Evolutionary conservation across 495 filamentous ascomycete species (phyloP).

Genomic region (Penicillium macrosclerotiorum): DNA sequence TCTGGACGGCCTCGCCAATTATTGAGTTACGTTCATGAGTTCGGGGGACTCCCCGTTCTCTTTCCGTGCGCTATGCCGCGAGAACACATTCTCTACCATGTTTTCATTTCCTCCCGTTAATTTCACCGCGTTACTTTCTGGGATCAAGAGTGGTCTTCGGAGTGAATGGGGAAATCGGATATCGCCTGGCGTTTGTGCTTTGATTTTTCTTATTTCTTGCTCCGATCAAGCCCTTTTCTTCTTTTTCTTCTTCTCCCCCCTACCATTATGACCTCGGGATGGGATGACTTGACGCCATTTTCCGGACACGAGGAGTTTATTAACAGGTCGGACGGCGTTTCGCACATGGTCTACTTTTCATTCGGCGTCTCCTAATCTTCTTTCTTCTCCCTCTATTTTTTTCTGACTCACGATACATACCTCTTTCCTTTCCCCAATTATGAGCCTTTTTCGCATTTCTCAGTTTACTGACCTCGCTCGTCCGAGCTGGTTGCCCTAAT

Average conservation of each 20-base stretch:
- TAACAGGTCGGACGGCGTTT: conserved; percentile 24
- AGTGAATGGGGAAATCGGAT: conserved; percentile 16
- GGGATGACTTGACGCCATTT: conserved; percentile 29
- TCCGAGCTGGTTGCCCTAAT: conserved; percentile 12
- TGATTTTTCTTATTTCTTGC: conserved; percentile 17
- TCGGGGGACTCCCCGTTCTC: too few species aligned
- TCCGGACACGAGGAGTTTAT: conserved; percentile 16
- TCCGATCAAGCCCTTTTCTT: background rate
- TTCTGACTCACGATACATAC: conserved; percentile 22
- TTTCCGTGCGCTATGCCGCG: background rate
- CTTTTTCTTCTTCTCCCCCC: conserved; percentile 20
- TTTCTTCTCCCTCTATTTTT: conserved; percentile 13
- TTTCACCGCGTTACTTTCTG: too few species aligned
- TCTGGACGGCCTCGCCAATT: conserved; percentile 20
- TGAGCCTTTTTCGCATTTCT: conserved; percentile 10
- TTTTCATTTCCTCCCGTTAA: conserved; percentile 11
- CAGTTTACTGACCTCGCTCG: background rate
- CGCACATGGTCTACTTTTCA: conserved; percentile 12
- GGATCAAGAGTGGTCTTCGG: conserved; percentile 19
- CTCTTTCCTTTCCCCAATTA: conserved; percentile 10
- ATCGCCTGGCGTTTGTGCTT: conserved; percentile 22
- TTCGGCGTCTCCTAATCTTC: conserved; percentile 19
- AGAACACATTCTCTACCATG: conserved; percentile 4
- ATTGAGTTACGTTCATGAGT: conserved; percentile 12
- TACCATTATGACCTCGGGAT: conserved; percentile 19